Percentiles rank a stretch among this genome's conserved stretches.
Conservation (phyloP, 2,329 filamentous ascomycete genomes). For the Claviceps africana region DNA sequence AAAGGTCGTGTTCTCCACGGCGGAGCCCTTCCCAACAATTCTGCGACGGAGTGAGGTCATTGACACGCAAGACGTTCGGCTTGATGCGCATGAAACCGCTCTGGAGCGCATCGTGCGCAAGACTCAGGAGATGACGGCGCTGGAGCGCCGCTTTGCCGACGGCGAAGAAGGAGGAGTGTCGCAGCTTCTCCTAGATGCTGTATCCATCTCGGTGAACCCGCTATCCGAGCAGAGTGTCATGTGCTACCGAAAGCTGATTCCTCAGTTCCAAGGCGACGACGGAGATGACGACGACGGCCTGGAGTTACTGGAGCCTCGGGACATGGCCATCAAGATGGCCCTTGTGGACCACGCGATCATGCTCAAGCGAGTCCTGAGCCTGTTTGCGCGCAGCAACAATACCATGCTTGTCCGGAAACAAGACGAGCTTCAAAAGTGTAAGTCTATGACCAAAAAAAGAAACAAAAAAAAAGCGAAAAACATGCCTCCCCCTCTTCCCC, state of each 20-base stretch:
- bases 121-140: constrained; percentile 64
- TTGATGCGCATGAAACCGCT: constrained; percentile 72
- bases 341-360: constrained; percentile 80
- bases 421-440: constrained; percentile 51
- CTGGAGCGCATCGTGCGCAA: constrained; percentile 83
- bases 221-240: constrained; percentile 63
- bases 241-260: constrained; percentile 62
- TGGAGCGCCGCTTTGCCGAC: constrained; percentile 62
- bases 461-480: too few relatives aligned
- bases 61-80: constrained; percentile 46
- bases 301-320: constrained; percentile 41
- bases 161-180: constrained; percentile 59
- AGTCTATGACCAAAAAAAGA: too few relatives aligned
- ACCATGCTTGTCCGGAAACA: constrained; percentile 41
- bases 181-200: constrained; percentile 56
- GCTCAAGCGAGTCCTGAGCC: constrained; percentile 65
- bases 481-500: too few relatives aligned
- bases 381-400: constrained; percentile 51
- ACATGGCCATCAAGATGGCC: constrained; percentile 70
- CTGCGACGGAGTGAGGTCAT: constrained; percentile 77
- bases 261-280: constrained; percentile 28
- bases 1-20: constrained; percentile 72
- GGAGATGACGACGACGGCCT: constrained; percentile 24
- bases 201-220: constrained; percentile 64
- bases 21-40: constrained; percentile 82